Base-by-base conservation (phyloP, 768 basidiomycete genomes). In the Lactifluus rugatus region DNA sequence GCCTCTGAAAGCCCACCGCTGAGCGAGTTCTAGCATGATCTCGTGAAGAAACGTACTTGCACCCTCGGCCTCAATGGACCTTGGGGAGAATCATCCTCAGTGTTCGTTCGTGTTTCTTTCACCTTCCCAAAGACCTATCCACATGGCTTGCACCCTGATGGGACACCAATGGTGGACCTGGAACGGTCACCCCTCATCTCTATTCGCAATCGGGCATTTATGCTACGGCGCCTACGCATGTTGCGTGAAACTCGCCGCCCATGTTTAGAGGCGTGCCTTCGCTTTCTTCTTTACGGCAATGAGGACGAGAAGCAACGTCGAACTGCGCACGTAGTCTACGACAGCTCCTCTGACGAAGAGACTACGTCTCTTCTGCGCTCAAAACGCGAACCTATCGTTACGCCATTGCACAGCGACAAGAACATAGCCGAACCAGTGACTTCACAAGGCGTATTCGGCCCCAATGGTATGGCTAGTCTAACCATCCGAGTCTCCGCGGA, bases 31-130 rank as follows among this genome's bases (percentile, higher is more conserved):
- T 62, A 87, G 84, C 81, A 82, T 46, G 86, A 88, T 54, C 72
- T 87, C 39, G 75, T 76, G 8, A 87, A 86, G 68, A 83, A 79
- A 64, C 82, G 91, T 10, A 86, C 83, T 14, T 89, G 90, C 64
- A 93, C 91, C 1, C 76, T 96, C 48, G 89, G 91, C 4, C 73
- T 97, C 44, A 83, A 90, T 62, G 90, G 90, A 2, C 93, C 92
- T 2, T 94, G 93, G 93, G 91, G 89, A n/a, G 87, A 86, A 56
- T 81, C 79, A 0, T 85, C 84, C 11, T 86, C 84, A 19, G 87
- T 87, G 7, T 93, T 91, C 72, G 83, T 93, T 57, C 84, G 94
- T 0, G 80, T 95, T 26, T 86, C 89, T 1, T 94, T 96, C 73
- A 84, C 81, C 1, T 97, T 97, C 66, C 93, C 95, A 0, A 77